Conservation (phyloP, 768 basidiomycete species). For the Hygrocybe punicea region DNA sequence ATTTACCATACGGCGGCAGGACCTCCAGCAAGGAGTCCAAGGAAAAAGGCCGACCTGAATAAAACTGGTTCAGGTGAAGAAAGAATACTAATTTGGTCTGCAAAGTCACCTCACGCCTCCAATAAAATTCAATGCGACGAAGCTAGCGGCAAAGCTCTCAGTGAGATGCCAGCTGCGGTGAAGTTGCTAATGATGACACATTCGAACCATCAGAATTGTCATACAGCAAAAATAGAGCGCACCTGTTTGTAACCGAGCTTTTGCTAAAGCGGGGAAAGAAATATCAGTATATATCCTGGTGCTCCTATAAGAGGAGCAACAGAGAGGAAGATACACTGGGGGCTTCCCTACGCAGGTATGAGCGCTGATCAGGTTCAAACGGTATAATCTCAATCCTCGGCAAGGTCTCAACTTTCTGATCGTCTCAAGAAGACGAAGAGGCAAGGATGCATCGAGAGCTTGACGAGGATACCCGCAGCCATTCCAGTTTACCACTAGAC, state of each 20-base stretch:
- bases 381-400: conserved; percentile 92
- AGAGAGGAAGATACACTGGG: conserved; percentile 50
- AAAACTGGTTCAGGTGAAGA: conserved; percentile 7
- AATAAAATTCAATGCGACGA: conserved; percentile 87
- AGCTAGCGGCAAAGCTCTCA: conserved; percentile 86
- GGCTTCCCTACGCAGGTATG: conserved; percentile 99
- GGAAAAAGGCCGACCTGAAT: conserved; percentile 67
- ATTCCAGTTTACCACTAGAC: conserved; percentile 64
- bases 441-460: conserved; percentile 20
- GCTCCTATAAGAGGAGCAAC: conserved; percentile 40
- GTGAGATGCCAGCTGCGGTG: conserved; percentile 81
- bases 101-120: conserved; percentile 68
- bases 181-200: conserved; percentile 54
- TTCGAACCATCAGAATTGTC: conserved; percentile 6
- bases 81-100: conserved; percentile 6
- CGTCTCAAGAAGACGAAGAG: conserved; percentile 19
- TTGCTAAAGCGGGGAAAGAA: conserved; percentile 45
- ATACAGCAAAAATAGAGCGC: conserved; percentile 19
- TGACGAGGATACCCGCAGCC: conserved; percentile 88
- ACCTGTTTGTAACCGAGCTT: conserved; percentile 81
- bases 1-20: conserved; percentile 79
- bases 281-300: conserved; percentile 48
- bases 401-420: conserved; percentile 29
- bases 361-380: conserved; percentile 97
- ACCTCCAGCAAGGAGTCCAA: conserved; percentile 81